Conservation (phyloP, 192 early-diverging fungal genomes). For the Podila horticola region DNA sequence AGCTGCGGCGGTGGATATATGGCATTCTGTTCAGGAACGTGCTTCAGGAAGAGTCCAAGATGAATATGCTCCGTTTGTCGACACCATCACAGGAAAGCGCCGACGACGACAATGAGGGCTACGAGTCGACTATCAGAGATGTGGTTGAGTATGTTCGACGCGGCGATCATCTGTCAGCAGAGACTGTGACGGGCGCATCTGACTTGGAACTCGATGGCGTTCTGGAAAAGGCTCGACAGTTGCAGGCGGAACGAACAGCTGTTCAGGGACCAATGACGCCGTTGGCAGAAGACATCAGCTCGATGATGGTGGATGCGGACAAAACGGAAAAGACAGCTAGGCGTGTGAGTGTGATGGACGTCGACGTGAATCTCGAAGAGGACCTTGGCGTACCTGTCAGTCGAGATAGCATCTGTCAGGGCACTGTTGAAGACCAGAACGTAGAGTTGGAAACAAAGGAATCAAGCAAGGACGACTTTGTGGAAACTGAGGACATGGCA, state of each 20-base stretch:
- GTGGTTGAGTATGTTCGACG: slow-evolving; percentile 57
- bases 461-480: background rate
- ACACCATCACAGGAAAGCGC: background rate
- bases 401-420: background rate
- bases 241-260: background rate
- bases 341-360: slow-evolving; percentile 21
- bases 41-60: background rate
- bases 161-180: slow-evolving; percentile 53
- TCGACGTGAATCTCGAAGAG: slow-evolving; percentile 7
- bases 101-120: background rate
- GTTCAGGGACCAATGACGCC: slow-evolving; percentile 3
- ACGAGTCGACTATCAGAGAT: background rate
- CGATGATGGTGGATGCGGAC: background rate
- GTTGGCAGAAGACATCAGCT: background rate
- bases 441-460: background rate
- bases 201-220: slow-evolving; percentile 28
- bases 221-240: slow-evolving; percentile 1
- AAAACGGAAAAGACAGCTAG: background rate
- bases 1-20: slow-evolving; percentile 57
- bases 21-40: slow-evolving; percentile 24
- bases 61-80: background rate
- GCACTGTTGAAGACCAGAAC: background rate
- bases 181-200: slow-evolving; percentile 29
- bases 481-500: slow-evolving; percentile 13
- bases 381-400: background rate